Percentiles rank a stretch among this genome's conserved stretches.
Evolutionary conservation across 1,139 yeast species (phyloP).

Genomic region (Pichia sp.): DNA sequence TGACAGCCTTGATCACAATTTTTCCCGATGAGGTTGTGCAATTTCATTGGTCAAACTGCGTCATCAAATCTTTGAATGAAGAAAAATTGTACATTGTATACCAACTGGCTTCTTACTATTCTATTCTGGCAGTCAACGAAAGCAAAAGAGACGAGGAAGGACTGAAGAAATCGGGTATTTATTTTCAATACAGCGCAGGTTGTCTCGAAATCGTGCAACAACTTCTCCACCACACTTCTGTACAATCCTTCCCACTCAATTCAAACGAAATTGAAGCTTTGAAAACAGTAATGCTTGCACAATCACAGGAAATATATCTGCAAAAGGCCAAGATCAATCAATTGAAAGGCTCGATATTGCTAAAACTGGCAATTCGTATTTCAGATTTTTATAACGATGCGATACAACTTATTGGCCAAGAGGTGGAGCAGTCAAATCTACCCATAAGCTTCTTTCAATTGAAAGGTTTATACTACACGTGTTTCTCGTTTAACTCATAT

Average conservation of each 20-base stretch:
- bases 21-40: slow-evolving; percentile 44
- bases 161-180: slow-evolving; percentile 46
- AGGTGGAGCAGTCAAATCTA: neutral
- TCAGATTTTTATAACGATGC: slow-evolving; percentile 47
- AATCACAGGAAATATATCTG: slow-evolving; percentile 88
- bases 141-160: neutral
- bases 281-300: slow-evolving; percentile 59
- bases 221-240: neutral
- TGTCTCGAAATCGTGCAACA: slow-evolving; percentile 37
- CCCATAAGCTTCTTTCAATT: slow-evolving; percentile 27
- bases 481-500: slow-evolving; percentile 64
- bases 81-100: slow-evolving; percentile 47
- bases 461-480: slow-evolving; percentile 59
- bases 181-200: slow-evolving; percentile 71
- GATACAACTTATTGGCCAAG: slow-evolving; percentile 34
- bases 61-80: slow-evolving; percentile 56
- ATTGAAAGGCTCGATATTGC: slow-evolving; percentile 56
- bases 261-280: slow-evolving; percentile 28
- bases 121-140: slow-evolving; percentile 48
- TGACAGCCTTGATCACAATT: slow-evolving; percentile 30
- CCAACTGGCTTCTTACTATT: slow-evolving; percentile 64
- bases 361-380: slow-evolving; percentile 62
- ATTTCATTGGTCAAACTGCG: slow-evolving; percentile 64
- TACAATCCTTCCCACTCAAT: neutral
- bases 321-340: slow-evolving; percentile 57